Conservation (phyloP, 139 green algal species). For the Chlorella vulgaris region DNA sequence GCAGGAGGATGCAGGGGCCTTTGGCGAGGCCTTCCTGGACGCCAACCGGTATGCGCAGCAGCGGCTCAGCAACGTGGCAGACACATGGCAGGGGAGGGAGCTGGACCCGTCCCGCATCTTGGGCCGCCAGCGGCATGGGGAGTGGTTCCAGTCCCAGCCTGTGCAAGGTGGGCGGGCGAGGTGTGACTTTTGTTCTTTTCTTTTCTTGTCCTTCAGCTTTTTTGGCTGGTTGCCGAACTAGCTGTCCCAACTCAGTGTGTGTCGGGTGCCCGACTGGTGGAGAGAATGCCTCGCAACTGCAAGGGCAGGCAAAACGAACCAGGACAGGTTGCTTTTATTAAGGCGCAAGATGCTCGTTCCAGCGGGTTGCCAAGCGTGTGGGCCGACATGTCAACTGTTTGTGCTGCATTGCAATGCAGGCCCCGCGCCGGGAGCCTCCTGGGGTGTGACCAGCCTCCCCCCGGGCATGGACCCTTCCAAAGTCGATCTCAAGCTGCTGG, state of each 20-base stretch:
- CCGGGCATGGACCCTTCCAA: conserved; percentile 53
- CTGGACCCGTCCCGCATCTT: conserved; percentile 77
- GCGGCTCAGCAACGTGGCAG: conserved; percentile 49
- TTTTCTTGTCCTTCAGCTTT: background rate
- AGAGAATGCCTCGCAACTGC: too few species aligned
- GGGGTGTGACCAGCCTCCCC: conserved; percentile 74
- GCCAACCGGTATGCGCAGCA: conserved; percentile 16
- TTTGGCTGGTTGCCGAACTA: background rate
- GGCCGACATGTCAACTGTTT: background rate
- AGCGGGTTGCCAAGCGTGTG: background rate
- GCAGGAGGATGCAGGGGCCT: conserved; percentile 31
- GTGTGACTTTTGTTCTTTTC: background rate
- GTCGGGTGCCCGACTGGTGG: too few species aligned
- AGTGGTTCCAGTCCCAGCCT: conserved; percentile 55
- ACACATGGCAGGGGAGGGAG: conserved; percentile 33
- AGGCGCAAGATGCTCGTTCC: too few species aligned
- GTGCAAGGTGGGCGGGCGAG: conserved; percentile 33
- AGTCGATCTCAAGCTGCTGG: conserved; percentile 7
- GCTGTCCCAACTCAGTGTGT: too few species aligned
- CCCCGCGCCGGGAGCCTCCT: conserved; percentile 47
- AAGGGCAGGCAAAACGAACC: too few species aligned
- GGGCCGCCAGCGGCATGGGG: conserved; percentile 63
- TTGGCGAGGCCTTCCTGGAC: background rate
- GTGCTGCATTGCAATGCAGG: conserved; percentile 6
- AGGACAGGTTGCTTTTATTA: too few species aligned